These are phyloP conservation scores for Thuidium tamariscinum DNA, from an alignment of 225 moss, liverwort and hornwort genomes.

Conservation along the genomic window DNA sequence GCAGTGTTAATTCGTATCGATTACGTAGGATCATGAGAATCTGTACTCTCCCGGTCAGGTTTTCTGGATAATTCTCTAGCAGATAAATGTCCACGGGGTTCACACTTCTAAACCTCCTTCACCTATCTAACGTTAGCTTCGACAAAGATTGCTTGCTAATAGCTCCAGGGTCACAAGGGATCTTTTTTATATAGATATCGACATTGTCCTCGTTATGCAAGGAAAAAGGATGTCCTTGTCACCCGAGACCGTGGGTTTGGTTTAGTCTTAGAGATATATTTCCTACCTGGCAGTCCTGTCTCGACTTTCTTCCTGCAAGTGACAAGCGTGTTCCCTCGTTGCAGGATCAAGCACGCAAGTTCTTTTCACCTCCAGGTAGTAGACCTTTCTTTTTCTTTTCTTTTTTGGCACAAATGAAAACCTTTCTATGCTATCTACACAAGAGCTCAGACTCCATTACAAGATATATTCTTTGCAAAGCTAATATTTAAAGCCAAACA, in stretches of 20 bases:
- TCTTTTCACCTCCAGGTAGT: slow-evolving; percentile 36
- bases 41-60: background rate
- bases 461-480: background rate
- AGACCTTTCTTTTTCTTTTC: too few species aligned
- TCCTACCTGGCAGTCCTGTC: background rate
- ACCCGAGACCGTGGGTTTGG: background rate
- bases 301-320: background rate
- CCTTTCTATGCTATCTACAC: background rate
- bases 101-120: background rate
- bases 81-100: background rate
- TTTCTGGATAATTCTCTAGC: background rate
- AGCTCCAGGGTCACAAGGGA: background rate
- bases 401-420: too few species aligned
- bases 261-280: background rate
- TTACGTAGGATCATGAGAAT: background rate
- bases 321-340: background rate
- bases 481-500: background rate
- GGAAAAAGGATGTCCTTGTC: background rate
- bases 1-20: background rate
- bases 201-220: background rate
- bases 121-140: background rate
- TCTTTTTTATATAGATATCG: background rate
- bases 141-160: background rate
- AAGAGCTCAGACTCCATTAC: background rate
- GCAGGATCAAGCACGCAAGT: slow-evolving; percentile 45